Evolutionary conservation across 805 yeast genomes (phyloP).

Genomic region (Metschnikowia santaceciliae): DNA sequence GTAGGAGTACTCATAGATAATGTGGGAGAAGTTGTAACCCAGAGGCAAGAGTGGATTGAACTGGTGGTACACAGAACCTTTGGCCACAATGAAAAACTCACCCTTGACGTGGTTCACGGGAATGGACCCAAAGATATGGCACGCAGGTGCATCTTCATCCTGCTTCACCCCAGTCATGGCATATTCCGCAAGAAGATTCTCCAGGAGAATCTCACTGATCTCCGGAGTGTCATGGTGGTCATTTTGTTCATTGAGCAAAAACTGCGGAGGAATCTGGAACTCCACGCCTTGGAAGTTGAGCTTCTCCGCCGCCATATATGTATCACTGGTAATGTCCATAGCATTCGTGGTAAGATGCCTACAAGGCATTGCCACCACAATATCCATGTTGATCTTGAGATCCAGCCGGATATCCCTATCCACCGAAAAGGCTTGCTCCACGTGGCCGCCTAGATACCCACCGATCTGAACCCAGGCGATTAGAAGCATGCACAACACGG

Average conservation of each 20-base stretch:
- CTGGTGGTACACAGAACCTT: conserved; percentile 60
- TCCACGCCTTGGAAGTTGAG: conserved; percentile 64
- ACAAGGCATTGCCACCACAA: conserved; percentile 84
- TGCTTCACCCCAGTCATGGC: conserved; percentile 38
- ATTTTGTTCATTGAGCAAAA: conserved; percentile 43
- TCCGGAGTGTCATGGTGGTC: conserved; percentile 54
- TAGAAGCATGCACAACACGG: conserved; percentile 59
- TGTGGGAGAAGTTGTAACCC: conserved; percentile 74
- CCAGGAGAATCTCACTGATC: conserved; percentile 61
- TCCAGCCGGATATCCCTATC: conserved; percentile 55
- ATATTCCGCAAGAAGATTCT: conserved; percentile 64
- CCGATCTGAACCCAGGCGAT: conserved; percentile 84
- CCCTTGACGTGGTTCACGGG: conserved; percentile 87
- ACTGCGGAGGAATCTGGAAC: conserved; percentile 52
- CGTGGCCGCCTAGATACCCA: conserved; percentile 74
- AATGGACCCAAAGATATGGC: conserved; percentile 77
- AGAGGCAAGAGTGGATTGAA: conserved; percentile 45
- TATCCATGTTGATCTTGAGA: conserved; percentile 70
- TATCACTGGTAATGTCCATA: conserved; percentile 72
- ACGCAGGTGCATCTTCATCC: conserved; percentile 66
- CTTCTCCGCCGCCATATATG: conserved; percentile 71
- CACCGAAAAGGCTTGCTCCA: conserved; percentile 74
- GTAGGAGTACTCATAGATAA: conserved; percentile 80
- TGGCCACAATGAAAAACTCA: conserved; percentile 77
- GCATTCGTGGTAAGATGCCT: conserved; percentile 69